These are phyloP conservation scores for Fusarium algeriense DNA, from an alignment of 2,329 filamentous ascomycete genomes.

Conservation along the genomic window DNA sequence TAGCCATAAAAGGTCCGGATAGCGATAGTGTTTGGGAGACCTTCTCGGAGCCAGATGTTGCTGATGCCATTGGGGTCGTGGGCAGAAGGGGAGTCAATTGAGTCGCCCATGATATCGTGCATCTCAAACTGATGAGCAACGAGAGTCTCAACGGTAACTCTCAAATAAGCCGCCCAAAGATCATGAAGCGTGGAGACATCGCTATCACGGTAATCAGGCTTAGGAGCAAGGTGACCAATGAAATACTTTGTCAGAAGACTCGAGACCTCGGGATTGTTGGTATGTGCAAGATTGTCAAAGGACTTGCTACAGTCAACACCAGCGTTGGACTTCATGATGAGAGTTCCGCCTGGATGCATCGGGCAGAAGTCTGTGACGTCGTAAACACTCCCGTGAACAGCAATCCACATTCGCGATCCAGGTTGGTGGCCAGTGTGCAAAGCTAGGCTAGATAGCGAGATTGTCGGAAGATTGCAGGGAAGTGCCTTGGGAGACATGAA, in stretches of 20 bases:
- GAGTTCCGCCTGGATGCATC: slow-evolving; percentile 66
- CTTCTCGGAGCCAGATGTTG: slow-evolving; percentile 61
- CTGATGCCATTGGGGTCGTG: slow-evolving; percentile 27
- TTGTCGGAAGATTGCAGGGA: slow-evolving; percentile 62
- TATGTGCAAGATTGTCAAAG: slow-evolving; percentile 67
- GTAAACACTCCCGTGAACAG: slow-evolving; percentile 65
- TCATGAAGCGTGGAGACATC: slow-evolving; percentile 62
- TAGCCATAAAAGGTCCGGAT: slow-evolving; percentile 66
- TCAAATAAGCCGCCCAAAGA: slow-evolving; percentile 63
- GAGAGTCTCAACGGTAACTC: slow-evolving; percentile 62
- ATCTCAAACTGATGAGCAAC: slow-evolving; percentile 67
- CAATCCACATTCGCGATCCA: slow-evolving; percentile 62
- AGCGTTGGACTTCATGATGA: slow-evolving; percentile 67
- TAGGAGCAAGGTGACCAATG: slow-evolving; percentile 63
- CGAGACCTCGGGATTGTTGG: slow-evolving; percentile 66
- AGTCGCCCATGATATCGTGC: slow-evolving; percentile 61
- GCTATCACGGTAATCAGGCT: slow-evolving; percentile 60
- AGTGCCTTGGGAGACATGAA: slow-evolving; percentile 68
- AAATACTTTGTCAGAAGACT: slow-evolving; percentile 67
- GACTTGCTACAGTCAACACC: slow-evolving; percentile 66
- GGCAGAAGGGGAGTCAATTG: slow-evolving; percentile 36
- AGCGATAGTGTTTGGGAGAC: slow-evolving; percentile 62
- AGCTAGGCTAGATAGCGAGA: slow-evolving; percentile 63
- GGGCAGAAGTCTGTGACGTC: slow-evolving; percentile 66
- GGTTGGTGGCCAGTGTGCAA: slow-evolving; percentile 63